These are phyloP conservation scores for Leccinellum albellum DNA, from an alignment of 768 basidiomycete species.

Conservation along the genomic window DNA sequence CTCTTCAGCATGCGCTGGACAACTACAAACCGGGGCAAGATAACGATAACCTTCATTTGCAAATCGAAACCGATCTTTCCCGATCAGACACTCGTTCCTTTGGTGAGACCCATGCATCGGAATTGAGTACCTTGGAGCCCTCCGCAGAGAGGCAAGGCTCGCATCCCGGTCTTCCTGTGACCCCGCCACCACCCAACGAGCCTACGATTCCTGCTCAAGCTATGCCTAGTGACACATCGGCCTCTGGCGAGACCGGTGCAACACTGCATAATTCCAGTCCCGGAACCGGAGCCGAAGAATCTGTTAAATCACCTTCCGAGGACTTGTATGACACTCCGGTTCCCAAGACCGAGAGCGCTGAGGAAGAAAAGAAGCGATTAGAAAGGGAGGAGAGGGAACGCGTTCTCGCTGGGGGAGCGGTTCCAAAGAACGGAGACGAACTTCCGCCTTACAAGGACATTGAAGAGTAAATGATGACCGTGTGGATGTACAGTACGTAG, in stretches of 20 bases:
- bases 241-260: slow-evolving; percentile 50
- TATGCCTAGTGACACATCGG: slow-evolving; percentile 31
- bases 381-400: slow-evolving; percentile 66
- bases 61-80: slow-evolving; percentile 49
- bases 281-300: slow-evolving; percentile 10
- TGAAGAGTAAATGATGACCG: slow-evolving; percentile 13
- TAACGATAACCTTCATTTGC: slow-evolving; percentile 48
- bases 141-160: slow-evolving; percentile 20
- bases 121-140: slow-evolving; percentile 56
- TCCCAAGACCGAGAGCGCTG: slow-evolving; percentile 47
- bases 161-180: slow-evolving; percentile 38
- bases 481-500: background rate
- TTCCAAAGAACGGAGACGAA: slow-evolving; percentile 27
- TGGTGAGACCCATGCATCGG: slow-evolving; percentile 77
- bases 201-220: slow-evolving; percentile 20
- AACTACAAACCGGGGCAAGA: slow-evolving; percentile 69
- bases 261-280: background rate
- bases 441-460: slow-evolving; percentile 46
- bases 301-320: slow-evolving; percentile 22
- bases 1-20: slow-evolving; percentile 76
- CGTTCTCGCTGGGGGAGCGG: slow-evolving; percentile 29
- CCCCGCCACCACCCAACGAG: slow-evolving; percentile 40
- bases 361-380: slow-evolving; percentile 66
- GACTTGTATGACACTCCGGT: slow-evolving; percentile 30
- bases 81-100: slow-evolving; percentile 78